phyloP scores from a whole-genome alignment of 192 early-diverging fungal species.

The Coemansia sp. region DNA sequence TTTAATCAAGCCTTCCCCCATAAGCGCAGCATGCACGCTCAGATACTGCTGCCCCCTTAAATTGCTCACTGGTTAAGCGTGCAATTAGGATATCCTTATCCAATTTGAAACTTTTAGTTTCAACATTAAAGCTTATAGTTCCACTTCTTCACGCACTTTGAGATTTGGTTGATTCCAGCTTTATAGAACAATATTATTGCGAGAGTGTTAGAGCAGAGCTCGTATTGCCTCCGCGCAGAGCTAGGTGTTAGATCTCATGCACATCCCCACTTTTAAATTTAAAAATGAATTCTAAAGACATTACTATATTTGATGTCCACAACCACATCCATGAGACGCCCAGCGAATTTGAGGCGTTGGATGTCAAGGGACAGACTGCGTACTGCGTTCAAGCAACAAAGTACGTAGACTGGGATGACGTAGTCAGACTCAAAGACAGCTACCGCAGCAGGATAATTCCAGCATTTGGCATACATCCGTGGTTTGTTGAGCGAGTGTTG shows the following conservation, averaged over 20 bases:
- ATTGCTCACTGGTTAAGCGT: neutral
- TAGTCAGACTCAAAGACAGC: slow-evolving; percentile 21
- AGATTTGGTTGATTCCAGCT: slow-evolving; percentile 43
- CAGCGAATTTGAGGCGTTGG: neutral
- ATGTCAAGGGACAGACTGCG: neutral
- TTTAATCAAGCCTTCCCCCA: neutral
- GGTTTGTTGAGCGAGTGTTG: slow-evolving; percentile 43
- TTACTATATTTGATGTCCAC: slow-evolving; percentile 36
- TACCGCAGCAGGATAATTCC: slow-evolving; percentile 20
- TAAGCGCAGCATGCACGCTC: neutral
- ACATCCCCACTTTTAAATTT: slow-evolving; percentile 10
- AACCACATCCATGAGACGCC: slow-evolving; percentile 53
- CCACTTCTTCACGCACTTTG: slow-evolving; percentile 3
- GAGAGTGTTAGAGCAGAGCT: slow-evolving; percentile 30
- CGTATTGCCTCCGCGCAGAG: slow-evolving; percentile 20
- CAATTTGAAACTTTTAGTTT: slow-evolving; percentile 6
- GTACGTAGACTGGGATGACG: slow-evolving; percentile 41
- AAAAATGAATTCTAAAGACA: neutral
- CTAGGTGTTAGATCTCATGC: slow-evolving; percentile 30
- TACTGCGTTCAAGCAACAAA: slow-evolving; percentile 47
- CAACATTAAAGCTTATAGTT: neutral
- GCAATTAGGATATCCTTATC: neutral
- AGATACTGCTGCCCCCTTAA: neutral
- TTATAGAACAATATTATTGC: slow-evolving; percentile 19
- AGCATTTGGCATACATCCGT: slow-evolving; percentile 53